phyloP scores from a whole-genome alignment of 2,329 filamentous ascomycete species.

The Thelonectria blattea region DNA sequence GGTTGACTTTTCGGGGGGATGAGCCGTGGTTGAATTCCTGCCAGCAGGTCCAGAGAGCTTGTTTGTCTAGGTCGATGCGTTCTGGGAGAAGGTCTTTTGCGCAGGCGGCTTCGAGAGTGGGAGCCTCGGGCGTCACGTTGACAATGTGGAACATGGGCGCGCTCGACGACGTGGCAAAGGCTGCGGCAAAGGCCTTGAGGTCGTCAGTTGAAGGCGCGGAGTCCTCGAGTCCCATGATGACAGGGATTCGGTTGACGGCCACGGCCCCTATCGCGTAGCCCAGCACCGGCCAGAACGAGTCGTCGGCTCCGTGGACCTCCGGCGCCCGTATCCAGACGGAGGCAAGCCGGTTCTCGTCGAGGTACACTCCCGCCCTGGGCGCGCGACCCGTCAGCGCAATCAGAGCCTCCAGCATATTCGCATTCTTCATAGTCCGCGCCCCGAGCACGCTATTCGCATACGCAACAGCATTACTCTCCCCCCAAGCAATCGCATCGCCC shows the following conservation, averaged over 20 bases:
- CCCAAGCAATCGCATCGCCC: slow-evolving; percentile 30
- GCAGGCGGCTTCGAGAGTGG: neutral
- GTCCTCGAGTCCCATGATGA: slow-evolving; percentile 20
- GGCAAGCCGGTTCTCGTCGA: slow-evolving; percentile 22
- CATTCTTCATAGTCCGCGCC: slow-evolving; percentile 31
- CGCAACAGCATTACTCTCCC: slow-evolving; percentile 29
- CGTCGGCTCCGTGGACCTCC: slow-evolving; percentile 9
- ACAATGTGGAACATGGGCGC: slow-evolving; percentile 34
- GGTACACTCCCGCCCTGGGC: slow-evolving; percentile 20
- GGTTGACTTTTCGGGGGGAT: slow-evolving; percentile 6
- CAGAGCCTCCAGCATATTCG: slow-evolving; percentile 23
- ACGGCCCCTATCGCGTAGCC: slow-evolving; percentile 28
- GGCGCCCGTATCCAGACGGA: neutral
- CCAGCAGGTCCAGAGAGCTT: slow-evolving; percentile 16
- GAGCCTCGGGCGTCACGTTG: slow-evolving; percentile 28
- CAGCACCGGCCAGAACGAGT: slow-evolving; percentile 28
- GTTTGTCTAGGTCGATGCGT: slow-evolving; percentile 2
- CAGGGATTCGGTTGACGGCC: slow-evolving; percentile 23
- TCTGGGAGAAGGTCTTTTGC: neutral
- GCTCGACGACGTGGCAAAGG: slow-evolving; percentile 30
- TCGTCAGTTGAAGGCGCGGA: slow-evolving; percentile 23
- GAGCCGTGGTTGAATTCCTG: slow-evolving; percentile 20
- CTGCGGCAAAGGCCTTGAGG: slow-evolving; percentile 29
- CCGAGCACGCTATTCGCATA: slow-evolving; percentile 33
- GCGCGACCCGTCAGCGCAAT: slow-evolving; percentile 32